Evolutionary conservation across 2,329 filamentous ascomycete species (phyloP).

Genomic region (Fusarium transvaalense): DNA sequence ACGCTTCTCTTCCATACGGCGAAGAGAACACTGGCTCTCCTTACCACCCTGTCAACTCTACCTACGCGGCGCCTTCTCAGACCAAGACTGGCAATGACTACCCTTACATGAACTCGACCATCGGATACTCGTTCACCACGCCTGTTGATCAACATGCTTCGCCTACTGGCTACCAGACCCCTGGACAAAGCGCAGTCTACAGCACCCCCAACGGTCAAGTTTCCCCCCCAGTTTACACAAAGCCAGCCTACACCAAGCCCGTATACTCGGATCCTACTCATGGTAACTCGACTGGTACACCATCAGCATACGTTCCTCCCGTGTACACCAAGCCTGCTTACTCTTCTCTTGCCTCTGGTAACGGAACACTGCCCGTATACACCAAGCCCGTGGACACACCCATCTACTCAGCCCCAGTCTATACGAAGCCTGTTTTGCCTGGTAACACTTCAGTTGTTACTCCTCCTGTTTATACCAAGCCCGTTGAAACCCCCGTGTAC

Average conservation of each 20-base stretch:
- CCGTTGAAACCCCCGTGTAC: conserved; percentile 2
- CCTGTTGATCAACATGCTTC: conserved; percentile 16
- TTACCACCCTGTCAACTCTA: conserved; percentile 28
- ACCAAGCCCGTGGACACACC: conserved; percentile 26
- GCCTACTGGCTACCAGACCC: conserved; percentile 7
- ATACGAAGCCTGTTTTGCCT: conserved; percentile 20
- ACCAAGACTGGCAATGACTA: conserved; percentile 23
- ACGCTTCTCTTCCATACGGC: conserved; percentile 31
- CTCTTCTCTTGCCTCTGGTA: conserved; percentile 13
- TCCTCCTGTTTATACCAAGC: conserved; percentile 14
- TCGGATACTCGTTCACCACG: conserved; percentile 22
- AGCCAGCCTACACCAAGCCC: conserved; percentile 29
- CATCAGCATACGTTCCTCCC: conserved; percentile 23
- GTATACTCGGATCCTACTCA: conserved; percentile 23
- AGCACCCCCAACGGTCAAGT: conserved; percentile 16
- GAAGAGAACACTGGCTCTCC: conserved; percentile 19
- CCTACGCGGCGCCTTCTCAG: conserved; percentile 15
- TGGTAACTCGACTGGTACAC: conserved; percentile 30
- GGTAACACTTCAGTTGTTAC: conserved; percentile 15
- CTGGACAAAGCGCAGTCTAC: conserved; percentile 19
- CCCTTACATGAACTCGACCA: conserved; percentile 38
- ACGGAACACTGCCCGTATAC: conserved; percentile 20
- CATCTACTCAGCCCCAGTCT: conserved; percentile 22
- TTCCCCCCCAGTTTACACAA: conserved; percentile 29
- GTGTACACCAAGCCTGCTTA: conserved; percentile 26